Conservation (phyloP, 371 early-diverging fungal genomes). For the Fennellomyces sp. region DNA sequence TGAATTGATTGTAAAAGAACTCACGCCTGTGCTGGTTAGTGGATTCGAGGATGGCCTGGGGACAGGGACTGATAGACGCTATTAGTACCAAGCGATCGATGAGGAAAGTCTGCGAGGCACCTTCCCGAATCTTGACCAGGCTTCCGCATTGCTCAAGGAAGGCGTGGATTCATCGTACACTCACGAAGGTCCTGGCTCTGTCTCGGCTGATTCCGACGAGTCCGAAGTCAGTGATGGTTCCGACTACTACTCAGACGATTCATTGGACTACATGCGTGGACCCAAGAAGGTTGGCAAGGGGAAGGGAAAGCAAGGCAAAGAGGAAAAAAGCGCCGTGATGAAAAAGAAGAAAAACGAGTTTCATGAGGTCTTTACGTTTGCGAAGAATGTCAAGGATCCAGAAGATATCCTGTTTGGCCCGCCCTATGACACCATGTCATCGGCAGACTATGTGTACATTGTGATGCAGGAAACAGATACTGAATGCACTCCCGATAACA, state of each 20-base stretch:
- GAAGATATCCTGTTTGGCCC: conserved; percentile 26
- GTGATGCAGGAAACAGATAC: conserved; percentile 25
- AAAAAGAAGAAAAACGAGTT: conserved; percentile 1
- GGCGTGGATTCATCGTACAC: background rate
- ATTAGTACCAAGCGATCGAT: background rate
- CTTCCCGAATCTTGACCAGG: too few relatives aligned
- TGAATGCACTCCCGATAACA: conserved; percentile 14
- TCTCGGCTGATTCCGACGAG: conserved; percentile 2
- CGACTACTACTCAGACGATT: background rate
- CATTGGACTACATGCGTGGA: background rate
- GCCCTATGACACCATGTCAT: conserved; percentile 18
- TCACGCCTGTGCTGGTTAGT: conserved; percentile 1
- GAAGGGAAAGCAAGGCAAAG: background rate
- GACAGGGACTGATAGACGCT: background rate
- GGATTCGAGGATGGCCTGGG: too few relatives aligned
- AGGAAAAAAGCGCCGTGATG: background rate
- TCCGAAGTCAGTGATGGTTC: background rate
- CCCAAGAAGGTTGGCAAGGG: background rate
- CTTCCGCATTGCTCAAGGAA: too few relatives aligned
- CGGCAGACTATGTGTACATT: conserved; percentile 23
- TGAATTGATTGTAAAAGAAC: background rate
- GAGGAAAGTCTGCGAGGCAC: background rate
- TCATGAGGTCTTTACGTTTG: conserved; percentile 24
- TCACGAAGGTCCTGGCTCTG: background rate
- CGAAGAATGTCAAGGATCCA: conserved; percentile 19